A percentile compares a stretch with the other conserved stretches of the same genome.
These are phyloP conservation scores for Sabuloglossum arenarium DNA, from an alignment of 495 filamentous ascomycete genomes.

Conservation along the genomic window DNA sequence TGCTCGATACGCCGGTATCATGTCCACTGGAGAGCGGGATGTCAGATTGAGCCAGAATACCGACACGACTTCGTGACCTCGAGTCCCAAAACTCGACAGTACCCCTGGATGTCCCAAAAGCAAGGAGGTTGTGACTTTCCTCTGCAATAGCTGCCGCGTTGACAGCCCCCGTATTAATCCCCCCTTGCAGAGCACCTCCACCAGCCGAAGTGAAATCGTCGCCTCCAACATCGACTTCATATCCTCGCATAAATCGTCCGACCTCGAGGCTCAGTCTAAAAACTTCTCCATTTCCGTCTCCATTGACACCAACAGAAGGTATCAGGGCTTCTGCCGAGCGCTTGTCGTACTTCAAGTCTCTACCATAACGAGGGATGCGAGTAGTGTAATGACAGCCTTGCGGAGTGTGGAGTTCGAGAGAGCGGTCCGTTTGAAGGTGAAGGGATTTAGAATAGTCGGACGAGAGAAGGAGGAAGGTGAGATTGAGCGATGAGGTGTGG, in stretches of 20 bases:
- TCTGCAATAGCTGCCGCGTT: slow-evolving; percentile 82
- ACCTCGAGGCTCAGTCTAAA: slow-evolving; percentile 80
- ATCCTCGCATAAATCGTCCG: slow-evolving; percentile 71
- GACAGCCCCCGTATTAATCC: slow-evolving; percentile 61
- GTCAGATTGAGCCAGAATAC: slow-evolving; percentile 33
- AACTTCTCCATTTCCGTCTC: slow-evolving; percentile 71
- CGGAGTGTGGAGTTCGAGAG: slow-evolving; percentile 85
- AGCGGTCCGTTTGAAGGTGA: slow-evolving; percentile 80
- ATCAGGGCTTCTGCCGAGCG: slow-evolving; percentile 74
- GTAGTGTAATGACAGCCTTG: slow-evolving; percentile 72
- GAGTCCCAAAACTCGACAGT: slow-evolving; percentile 95
- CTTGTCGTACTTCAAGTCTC: slow-evolving; percentile 70
- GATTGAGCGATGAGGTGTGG: slow-evolving; percentile 84
- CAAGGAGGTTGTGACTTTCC: slow-evolving; percentile 71
- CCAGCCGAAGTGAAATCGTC: slow-evolving; percentile 46
- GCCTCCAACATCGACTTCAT: slow-evolving; percentile 66
- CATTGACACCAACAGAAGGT: slow-evolving; percentile 70
- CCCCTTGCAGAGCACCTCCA: slow-evolving; percentile 55
- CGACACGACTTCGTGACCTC: slow-evolving; percentile 60
- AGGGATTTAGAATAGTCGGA: slow-evolving; percentile 87
- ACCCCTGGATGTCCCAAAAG: slow-evolving; percentile 90
- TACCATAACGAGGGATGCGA: slow-evolving; percentile 75
- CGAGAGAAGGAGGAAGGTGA: slow-evolving; percentile 81
- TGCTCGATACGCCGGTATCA: slow-evolving; percentile 12
- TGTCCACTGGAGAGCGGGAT: slow-evolving; percentile 15